Percentiles rank a stretch among this genome's conserved stretches.
phyloP scores from a whole-genome alignment of 1,284 basidiomycete species.

The Sanghuangporus weigelae region DNA sequence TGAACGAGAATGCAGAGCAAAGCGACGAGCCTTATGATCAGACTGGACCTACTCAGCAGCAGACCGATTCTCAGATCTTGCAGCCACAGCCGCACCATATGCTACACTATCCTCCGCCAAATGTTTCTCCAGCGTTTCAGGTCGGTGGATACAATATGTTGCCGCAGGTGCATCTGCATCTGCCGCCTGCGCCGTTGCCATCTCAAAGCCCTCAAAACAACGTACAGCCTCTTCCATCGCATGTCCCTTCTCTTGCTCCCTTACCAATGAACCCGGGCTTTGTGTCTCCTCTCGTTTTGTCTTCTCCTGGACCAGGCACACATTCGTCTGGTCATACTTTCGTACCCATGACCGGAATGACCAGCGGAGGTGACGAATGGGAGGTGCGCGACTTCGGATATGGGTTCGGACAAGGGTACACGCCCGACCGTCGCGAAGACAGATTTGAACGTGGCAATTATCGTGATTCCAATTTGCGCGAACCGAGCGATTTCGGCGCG shows the following conservation, averaged over 20 bases:
- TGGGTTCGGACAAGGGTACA: slow-evolving; percentile 41
- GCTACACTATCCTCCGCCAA: slow-evolving; percentile 9
- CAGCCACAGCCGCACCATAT: slow-evolving; percentile 17
- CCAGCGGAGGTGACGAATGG: slow-evolving; percentile 35
- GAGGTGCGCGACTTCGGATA: slow-evolving; percentile 59
- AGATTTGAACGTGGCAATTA: slow-evolving; percentile 23
- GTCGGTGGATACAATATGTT: slow-evolving; percentile 10
- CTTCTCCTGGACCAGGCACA: slow-evolving; percentile 19
- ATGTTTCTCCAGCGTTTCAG: neutral
- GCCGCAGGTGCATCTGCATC: slow-evolving; percentile 2
- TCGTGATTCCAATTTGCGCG: slow-evolving; percentile 17
- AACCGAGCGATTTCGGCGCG: slow-evolving; percentile 5
- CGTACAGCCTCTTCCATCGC: slow-evolving; percentile 11
- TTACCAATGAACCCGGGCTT: slow-evolving; percentile 15
- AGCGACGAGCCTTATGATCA: neutral
- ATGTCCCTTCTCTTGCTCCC: slow-evolving; percentile 14
- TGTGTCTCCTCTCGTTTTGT: slow-evolving; percentile 17
- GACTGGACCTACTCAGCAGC: neutral
- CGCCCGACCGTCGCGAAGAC: slow-evolving; percentile 28
- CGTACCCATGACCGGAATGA: slow-evolving; percentile 8
- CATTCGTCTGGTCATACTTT: neutral
- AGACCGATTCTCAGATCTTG: slow-evolving; percentile 3
- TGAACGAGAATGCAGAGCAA: neutral
- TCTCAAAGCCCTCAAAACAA: slow-evolving; percentile 14
- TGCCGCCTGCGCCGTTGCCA: neutral